Conservation (phyloP, 2,329 filamentous ascomycete genomes). For the Clathrospora elynae region DNA sequence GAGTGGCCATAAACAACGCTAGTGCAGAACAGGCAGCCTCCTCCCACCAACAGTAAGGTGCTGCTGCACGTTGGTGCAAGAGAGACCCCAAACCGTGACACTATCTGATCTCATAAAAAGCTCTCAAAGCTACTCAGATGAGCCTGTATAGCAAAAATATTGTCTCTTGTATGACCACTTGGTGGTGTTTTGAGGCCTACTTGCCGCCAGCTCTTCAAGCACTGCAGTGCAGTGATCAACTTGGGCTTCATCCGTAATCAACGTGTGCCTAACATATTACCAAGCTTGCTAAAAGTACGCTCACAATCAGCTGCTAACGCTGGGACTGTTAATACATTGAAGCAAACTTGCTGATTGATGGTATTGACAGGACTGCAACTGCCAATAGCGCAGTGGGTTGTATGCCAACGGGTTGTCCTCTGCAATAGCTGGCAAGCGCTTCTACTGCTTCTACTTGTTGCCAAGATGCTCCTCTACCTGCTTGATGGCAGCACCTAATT, state of each 20-base stretch:
- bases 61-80: no score
- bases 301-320: constrained; percentile 2
- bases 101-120: not conserved
- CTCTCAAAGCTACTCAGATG: not conserved
- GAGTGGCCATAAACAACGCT: no score
- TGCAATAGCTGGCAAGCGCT: not conserved
- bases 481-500: not conserved
- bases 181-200: constrained; percentile 4
- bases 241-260: constrained; percentile 2
- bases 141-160: not conserved
- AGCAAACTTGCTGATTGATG: constrained; percentile 1
- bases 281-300: no score
- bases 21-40: no score
- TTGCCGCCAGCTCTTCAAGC: constrained; percentile 3
- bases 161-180: not conserved
- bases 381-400: constrained; percentile 4
- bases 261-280: no score
- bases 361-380: not conserved
- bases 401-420: not conserved
- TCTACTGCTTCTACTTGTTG: not conserved
- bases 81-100: no score
- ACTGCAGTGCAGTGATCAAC: constrained; percentile 5
- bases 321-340: constrained; percentile 2
- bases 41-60: no score
- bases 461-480: not conserved